A percentile compares a stretch with the other conserved stretches of the same genome.
Conservation (phyloP, 768 basidiomycete species). For the Clitopilus passeckerianus region DNA sequence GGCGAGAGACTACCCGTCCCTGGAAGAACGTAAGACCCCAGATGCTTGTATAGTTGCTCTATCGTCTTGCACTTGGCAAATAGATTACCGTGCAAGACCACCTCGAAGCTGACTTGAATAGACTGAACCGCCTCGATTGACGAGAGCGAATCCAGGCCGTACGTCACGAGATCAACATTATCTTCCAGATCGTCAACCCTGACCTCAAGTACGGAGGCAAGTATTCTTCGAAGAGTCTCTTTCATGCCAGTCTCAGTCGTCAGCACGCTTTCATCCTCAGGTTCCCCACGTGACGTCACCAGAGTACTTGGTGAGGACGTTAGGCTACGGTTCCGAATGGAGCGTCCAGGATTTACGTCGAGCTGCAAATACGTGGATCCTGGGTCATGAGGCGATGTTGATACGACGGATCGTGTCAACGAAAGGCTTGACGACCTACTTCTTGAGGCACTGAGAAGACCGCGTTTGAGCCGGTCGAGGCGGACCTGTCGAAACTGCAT, state of each 20-base stretch:
- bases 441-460: constrained; percentile 17
- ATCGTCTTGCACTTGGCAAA: constrained; percentile 22
- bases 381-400: neutral
- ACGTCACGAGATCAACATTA: constrained; percentile 37
- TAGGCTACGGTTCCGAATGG: too few species aligned
- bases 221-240: constrained; percentile 24
- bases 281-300: too few species aligned
- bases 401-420: neutral
- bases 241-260: neutral
- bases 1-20: too few species aligned
- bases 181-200: constrained; percentile 32
- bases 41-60: neutral
- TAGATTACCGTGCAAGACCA: constrained; percentile 39
- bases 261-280: neutral
- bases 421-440: neutral
- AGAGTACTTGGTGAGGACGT: too few species aligned
- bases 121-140: constrained; percentile 56
- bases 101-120: constrained; percentile 33
- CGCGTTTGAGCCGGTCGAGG: constrained; percentile 41
- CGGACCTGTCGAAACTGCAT: constrained; percentile 57
- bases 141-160: constrained; percentile 63
- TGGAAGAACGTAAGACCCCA: neutral
- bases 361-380: neutral
- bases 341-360: neutral
- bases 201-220: constrained; percentile 46